Evolutionary conservation across 257 asterid species (phyloP), one percentile per base, ranked within the genome.

Genomic region (Lycium ferocissimum): DNA sequence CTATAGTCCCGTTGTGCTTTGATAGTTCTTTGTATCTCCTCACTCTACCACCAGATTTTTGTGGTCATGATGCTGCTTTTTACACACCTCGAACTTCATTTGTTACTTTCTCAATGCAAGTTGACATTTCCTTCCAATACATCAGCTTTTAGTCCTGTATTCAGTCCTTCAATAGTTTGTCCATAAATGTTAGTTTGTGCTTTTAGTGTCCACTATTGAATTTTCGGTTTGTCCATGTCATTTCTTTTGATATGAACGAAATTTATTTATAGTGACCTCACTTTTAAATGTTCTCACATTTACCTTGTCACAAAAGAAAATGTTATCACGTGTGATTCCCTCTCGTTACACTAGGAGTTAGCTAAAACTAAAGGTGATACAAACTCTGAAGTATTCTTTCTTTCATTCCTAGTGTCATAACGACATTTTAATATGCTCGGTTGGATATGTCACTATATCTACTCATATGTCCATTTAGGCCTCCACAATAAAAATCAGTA

Each of bases 291-390:
- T 67, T 67, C 33, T 40, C 79, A 38, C 15, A 15, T 70, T 17
- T 70, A 70, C 33, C 79, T 70, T 70, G 2, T 70, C 79, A 70
- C 33, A 40, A 70, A 70, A 70, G 69, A 62, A 70, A 40, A 70
- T 17, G 54, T 40, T 38, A 40, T 67, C 22, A 14, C 7, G 4
- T 14, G 43, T 75, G 43, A 49, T 75, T 47, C 6, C 58, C 81
- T 75, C 11, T 75, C n/a, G 15, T 49, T 20, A 75, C 81, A 75
- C 11, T 33, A 20, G 81, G 81, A 3, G 20, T 75, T 70, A 20
- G 56, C 81, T 47, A 75, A 75, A 75, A 26, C 45, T 75, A 49
- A 22, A 75, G 62, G 81, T 75, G 22, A 26, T 75, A 22, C 81
- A 75, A 49, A n/a, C 22, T 49, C n/a, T 51, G 22, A 56, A 49